Evolutionary conservation across 148 eudicot species (phyloP).

Genomic region (Amaranthus palmeri): DNA sequence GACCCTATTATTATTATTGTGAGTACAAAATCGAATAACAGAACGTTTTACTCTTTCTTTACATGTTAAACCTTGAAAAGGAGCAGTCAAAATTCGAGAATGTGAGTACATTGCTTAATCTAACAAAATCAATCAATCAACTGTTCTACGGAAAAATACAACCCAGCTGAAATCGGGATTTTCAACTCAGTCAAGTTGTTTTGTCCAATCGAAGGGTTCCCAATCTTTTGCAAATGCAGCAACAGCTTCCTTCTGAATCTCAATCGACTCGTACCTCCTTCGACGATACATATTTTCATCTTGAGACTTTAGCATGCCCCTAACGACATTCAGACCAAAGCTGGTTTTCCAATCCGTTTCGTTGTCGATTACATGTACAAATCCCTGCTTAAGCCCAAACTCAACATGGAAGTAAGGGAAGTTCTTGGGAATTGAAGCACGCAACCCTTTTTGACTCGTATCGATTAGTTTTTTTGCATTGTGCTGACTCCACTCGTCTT

Average conservation of each 20-base stretch:
- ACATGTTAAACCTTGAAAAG: too few species aligned
- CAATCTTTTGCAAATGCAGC: constrained; percentile 58
- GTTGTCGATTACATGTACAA: constrained; percentile 91
- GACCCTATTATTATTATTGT: too few species aligned
- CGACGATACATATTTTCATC: constrained; percentile 89
- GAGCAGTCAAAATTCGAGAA: too few species aligned
- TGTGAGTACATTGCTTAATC: too few species aligned
- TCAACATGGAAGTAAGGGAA: constrained; percentile 95
- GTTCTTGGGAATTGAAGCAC: constrained; percentile 78
- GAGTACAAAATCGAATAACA: too few species aligned
- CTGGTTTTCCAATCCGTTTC: constrained; percentile 63
- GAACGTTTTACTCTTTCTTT: too few species aligned
- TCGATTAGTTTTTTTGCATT: constrained; percentile 86
- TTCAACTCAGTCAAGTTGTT: constrained; percentile 53
- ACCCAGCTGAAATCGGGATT: background rate
- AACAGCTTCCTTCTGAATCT: constrained; percentile 62
- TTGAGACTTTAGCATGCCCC: constrained; percentile 76
- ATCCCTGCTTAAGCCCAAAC: constrained; percentile 80
- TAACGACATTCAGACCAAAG: constrained; percentile 69
- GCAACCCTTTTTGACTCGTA: constrained; percentile 79
- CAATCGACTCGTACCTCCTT: constrained; percentile 53
- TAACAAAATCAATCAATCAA: too few species aligned
- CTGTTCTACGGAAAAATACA: too few species aligned
- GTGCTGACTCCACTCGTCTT: constrained; percentile 97
- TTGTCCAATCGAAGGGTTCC: constrained; percentile 96